phyloP scores from a whole-genome alignment of 805 yeast species.

The Naumovozyma castellii region DNA sequence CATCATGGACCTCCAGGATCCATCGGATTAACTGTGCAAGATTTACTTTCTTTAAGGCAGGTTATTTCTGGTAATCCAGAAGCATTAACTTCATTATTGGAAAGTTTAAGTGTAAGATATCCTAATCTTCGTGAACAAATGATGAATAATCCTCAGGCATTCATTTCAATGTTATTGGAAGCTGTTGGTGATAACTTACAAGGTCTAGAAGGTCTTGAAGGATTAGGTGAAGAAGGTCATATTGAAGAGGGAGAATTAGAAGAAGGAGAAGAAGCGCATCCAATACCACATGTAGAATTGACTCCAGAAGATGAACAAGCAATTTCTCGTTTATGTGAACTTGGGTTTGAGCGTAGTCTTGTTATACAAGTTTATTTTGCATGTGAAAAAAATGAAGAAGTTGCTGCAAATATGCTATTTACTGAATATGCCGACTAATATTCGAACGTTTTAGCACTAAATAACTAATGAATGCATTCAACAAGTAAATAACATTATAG shows the following conservation, averaged over 20 bases:
- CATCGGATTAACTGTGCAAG: slow-evolving; percentile 38
- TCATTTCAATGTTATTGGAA: slow-evolving; percentile 61
- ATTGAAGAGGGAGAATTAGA: slow-evolving; percentile 30
- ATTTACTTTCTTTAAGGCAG: slow-evolving; percentile 55
- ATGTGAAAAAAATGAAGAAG: slow-evolving; percentile 94
- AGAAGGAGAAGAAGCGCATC: slow-evolving; percentile 34
- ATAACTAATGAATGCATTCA: neutral
- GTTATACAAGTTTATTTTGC: slow-evolving; percentile 94
- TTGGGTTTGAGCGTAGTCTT: slow-evolving; percentile 81
- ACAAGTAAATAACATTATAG: neutral
- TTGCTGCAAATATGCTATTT: slow-evolving; percentile 87
- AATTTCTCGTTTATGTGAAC: slow-evolving; percentile 78
- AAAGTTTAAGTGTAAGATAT: slow-evolving; percentile 67
- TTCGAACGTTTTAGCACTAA: no score
- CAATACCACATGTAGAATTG: slow-evolving; percentile 40
- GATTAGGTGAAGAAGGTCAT: slow-evolving; percentile 18
- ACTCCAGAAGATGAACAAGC: slow-evolving; percentile 83
- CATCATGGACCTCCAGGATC: slow-evolving; percentile 28
- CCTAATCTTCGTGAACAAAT: slow-evolving; percentile 79
- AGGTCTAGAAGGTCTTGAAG: slow-evolving; percentile 24
- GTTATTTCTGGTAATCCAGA: slow-evolving; percentile 81
- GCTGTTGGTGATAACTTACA: slow-evolving; percentile 46
- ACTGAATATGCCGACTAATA: slow-evolving; percentile 39
- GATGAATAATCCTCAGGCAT: slow-evolving; percentile 82
- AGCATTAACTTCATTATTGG: slow-evolving; percentile 72